Conservation (phyloP, 2,329 filamentous ascomycete species). For the Ophiosphaerella korrae region DNA sequence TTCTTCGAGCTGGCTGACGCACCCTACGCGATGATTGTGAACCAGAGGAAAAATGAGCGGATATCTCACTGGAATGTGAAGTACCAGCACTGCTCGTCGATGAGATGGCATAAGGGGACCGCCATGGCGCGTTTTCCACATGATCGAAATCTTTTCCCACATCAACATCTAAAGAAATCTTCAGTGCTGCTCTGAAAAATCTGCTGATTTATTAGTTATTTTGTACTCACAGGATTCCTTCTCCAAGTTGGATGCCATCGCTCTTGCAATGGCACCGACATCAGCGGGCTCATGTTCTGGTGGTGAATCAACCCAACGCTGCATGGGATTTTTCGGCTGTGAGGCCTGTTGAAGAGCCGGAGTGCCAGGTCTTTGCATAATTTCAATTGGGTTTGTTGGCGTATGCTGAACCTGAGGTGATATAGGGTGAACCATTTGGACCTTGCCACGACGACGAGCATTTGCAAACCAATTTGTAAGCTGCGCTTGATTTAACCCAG, state of each 20-base stretch:
- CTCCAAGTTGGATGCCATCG: conserved; percentile 23
- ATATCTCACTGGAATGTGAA: conserved; percentile 29
- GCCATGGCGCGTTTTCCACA: conserved; percentile 12
- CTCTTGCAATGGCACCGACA: conserved; percentile 28
- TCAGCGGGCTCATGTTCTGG: conserved; percentile 35
- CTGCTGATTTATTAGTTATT: background rate
- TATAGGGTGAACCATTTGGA: conserved; percentile 13
- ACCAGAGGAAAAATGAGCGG: conserved; percentile 15
- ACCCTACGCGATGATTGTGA: conserved; percentile 23
- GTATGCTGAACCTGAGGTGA: conserved; percentile 11
- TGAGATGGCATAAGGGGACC: conserved; percentile 18
- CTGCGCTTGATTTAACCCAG: conserved; percentile 31
- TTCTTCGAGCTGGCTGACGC: conserved; percentile 14
- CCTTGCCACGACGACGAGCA: conserved; percentile 29
- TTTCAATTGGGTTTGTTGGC: conserved; percentile 21
- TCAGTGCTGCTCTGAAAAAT: background rate
- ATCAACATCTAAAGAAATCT: background rate
- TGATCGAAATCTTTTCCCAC: background rate
- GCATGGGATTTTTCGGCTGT: conserved; percentile 24
- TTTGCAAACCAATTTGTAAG: conserved; percentile 39
- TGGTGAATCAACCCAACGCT: conserved; percentile 37
- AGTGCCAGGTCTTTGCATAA: conserved; percentile 29
- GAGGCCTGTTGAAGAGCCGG: conserved; percentile 17
- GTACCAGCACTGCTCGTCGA: conserved; percentile 32
- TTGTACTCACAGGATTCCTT: conserved; percentile 5